Evolutionary conservation across 2,329 filamentous ascomycete species (phyloP).

Genomic region (Raffaelea deltoideospora): DNA sequence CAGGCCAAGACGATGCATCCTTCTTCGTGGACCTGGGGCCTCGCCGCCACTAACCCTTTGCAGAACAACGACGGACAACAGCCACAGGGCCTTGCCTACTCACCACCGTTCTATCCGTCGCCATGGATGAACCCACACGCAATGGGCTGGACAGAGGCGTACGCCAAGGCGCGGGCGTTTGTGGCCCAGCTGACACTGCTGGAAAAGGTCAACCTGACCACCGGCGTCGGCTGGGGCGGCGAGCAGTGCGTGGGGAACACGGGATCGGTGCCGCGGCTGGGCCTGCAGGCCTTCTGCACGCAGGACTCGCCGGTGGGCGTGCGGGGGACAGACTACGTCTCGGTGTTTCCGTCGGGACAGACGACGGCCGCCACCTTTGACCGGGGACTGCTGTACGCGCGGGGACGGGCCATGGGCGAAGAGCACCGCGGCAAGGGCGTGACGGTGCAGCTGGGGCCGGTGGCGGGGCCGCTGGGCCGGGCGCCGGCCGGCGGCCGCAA

Average conservation of each 20-base stretch:
- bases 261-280: slow-evolving; percentile 54
- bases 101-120: slow-evolving; percentile 61
- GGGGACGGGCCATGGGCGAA: slow-evolving; percentile 56
- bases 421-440: slow-evolving; percentile 61
- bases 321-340: slow-evolving; percentile 62
- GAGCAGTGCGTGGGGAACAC: slow-evolving; percentile 66
- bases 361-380: slow-evolving; percentile 78
- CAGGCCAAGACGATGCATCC: too few species aligned
- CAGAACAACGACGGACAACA: slow-evolving; percentile 8
- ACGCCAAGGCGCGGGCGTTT: slow-evolving; percentile 60
- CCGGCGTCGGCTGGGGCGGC: slow-evolving; percentile 60
- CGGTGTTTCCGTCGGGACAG: slow-evolving; percentile 65
- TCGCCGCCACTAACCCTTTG: slow-evolving; percentile 11
- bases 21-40: too few species aligned
- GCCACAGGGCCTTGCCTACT: slow-evolving; percentile 21
- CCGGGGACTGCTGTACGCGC: slow-evolving; percentile 51
- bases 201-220: slow-evolving; percentile 93
- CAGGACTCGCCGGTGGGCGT: slow-evolving; percentile 77
- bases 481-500: slow-evolving; percentile 52
- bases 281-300: slow-evolving; percentile 62
- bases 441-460: slow-evolving; percentile 60
- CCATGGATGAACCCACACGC: slow-evolving; percentile 71
- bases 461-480: slow-evolving; percentile 57
- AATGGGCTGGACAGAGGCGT: slow-evolving; percentile 59
- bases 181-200: slow-evolving; percentile 69